Evolutionary conservation across 108 stramenopile genomes (phyloP).

Genomic region (Epithemia pelagica): DNA sequence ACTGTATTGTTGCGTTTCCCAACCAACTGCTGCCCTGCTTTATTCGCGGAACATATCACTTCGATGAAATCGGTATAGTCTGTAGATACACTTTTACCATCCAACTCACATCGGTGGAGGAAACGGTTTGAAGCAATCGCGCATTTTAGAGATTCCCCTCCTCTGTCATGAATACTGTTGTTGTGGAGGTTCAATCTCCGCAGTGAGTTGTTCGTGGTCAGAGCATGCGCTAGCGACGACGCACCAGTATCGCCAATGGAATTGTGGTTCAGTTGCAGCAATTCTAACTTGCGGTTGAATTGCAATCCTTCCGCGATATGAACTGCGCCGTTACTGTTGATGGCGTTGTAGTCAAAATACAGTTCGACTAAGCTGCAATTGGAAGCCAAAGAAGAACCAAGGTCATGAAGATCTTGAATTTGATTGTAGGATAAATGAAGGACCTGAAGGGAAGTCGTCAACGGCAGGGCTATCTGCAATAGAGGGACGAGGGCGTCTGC

Average conservation of each 20-base stretch:
- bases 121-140: not conserved
- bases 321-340: conserved; percentile 24
- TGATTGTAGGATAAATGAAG: conserved; percentile 41
- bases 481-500: conserved; percentile 5
- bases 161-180: conserved; percentile 16
- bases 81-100: not conserved
- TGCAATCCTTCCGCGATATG: conserved; percentile 27
- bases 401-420: conserved; percentile 7
- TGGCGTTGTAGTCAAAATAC: conserved; percentile 44
- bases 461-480: conserved; percentile 10
- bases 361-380: conserved; percentile 26
- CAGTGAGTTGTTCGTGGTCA: conserved; percentile 25
- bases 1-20: not conserved
- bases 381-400: conserved; percentile 14
- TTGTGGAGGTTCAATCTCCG: conserved; percentile 28
- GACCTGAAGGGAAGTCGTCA: conserved; percentile 17
- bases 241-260: conserved; percentile 39
- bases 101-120: conserved; percentile 1
- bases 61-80: not conserved
- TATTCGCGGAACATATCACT: conserved; percentile 5
- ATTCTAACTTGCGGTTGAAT: conserved; percentile 21
- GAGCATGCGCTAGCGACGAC: conserved; percentile 17
- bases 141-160: not conserved
- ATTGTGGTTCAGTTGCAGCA: conserved; percentile 40
- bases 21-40: conserved; percentile 3